A percentile compares a stretch with the other conserved stretches of the same genome.
Conservation (phyloP, 1,284 basidiomycete genomes). For the Fomitopsis betulina region DNA sequence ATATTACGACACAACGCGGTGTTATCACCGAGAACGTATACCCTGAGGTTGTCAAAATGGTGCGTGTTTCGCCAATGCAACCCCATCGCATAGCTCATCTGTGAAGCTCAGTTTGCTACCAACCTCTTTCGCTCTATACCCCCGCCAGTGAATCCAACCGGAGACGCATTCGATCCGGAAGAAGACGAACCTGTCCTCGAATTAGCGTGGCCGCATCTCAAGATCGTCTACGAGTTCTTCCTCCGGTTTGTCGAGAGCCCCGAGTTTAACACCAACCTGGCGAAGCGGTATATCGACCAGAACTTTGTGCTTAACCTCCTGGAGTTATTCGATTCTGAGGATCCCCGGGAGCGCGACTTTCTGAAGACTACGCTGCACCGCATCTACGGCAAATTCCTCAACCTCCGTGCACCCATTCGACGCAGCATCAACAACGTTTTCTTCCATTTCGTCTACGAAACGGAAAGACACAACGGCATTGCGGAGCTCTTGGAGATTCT, state of each 20-base stretch:
- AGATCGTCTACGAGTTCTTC: constrained; percentile 99
- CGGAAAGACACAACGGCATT: constrained; percentile 98
- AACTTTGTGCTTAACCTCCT: constrained; percentile 94
- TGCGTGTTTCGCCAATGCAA: constrained; percentile 34
- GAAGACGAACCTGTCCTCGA: constrained; percentile 99
- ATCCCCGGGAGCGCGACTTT: constrained; percentile 98
- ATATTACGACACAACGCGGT: constrained; percentile 94
- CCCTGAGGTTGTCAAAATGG: constrained; percentile 99
- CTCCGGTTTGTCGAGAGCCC: constrained; percentile 97
- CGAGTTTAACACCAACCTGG: constrained; percentile 98
- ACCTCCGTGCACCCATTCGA: constrained; percentile 96
- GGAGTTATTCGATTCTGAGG: constrained; percentile 98
- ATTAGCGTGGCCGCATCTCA: constrained; percentile 98
- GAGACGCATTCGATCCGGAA: constrained; percentile 98
- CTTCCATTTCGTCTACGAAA: constrained; percentile 98
- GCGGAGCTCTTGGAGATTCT: constrained; percentile 98
- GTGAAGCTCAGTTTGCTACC: constrained; percentile 74
- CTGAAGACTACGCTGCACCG: constrained; percentile 98
- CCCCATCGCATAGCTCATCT: not conserved
- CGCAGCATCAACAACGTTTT: constrained; percentile 99
- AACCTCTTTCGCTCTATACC: constrained; percentile 99
- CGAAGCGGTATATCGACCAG: constrained; percentile 98
- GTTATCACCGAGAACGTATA: constrained; percentile 98
- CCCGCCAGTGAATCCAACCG: constrained; percentile 96
- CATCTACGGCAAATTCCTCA: constrained; percentile 99